phyloP scores from a whole-genome alignment of 75 land plant genomes.

The Selaginella moellendorffii region DNA sequence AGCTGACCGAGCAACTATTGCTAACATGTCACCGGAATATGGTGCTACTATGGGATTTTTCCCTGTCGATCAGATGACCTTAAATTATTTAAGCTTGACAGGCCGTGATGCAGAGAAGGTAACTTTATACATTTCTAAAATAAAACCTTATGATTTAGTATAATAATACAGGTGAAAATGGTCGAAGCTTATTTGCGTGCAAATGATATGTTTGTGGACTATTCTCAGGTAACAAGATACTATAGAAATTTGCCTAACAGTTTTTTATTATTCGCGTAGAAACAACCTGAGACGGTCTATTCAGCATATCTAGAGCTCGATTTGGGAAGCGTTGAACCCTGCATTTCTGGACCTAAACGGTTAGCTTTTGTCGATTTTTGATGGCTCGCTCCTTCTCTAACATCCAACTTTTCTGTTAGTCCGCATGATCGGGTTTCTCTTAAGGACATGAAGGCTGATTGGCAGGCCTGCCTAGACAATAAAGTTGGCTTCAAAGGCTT shows the following conservation, averaged over 20 bases:
- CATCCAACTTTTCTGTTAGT: slow-evolving; percentile 19
- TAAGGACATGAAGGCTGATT: slow-evolving; percentile 80
- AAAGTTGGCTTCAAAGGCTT: slow-evolving; percentile 90
- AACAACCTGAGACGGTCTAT: slow-evolving; percentile 53
- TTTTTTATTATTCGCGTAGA: no score
- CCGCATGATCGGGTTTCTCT: slow-evolving; percentile 83
- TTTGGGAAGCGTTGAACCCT: slow-evolving; percentile 62
- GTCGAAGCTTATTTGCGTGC: slow-evolving; percentile 80
- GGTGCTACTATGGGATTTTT: slow-evolving; percentile 97
- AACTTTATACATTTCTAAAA: slow-evolving; percentile 9
- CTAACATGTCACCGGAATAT: slow-evolving; percentile 94
- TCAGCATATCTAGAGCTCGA: slow-evolving; percentile 61
- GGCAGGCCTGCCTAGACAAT: slow-evolving; percentile 71
- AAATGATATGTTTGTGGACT: slow-evolving; percentile 75
- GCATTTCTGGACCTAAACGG: slow-evolving; percentile 86
- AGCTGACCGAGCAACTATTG: slow-evolving; percentile 89
- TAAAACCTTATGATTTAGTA: background rate
- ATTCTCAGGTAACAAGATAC: slow-evolving; percentile 38
- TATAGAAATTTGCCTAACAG: background rate
- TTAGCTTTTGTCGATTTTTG: slow-evolving; percentile 9
- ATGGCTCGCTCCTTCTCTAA: background rate
- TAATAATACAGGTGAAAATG: slow-evolving; percentile 45
- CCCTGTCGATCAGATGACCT: slow-evolving; percentile 81
- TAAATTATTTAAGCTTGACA: slow-evolving; percentile 64
- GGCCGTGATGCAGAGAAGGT: slow-evolving; percentile 81